Evolutionary conservation across 371 early-diverging fungal species (phyloP), one percentile per base, ranked within the genome.

Genomic region (Mucor velutinosus): DNA sequence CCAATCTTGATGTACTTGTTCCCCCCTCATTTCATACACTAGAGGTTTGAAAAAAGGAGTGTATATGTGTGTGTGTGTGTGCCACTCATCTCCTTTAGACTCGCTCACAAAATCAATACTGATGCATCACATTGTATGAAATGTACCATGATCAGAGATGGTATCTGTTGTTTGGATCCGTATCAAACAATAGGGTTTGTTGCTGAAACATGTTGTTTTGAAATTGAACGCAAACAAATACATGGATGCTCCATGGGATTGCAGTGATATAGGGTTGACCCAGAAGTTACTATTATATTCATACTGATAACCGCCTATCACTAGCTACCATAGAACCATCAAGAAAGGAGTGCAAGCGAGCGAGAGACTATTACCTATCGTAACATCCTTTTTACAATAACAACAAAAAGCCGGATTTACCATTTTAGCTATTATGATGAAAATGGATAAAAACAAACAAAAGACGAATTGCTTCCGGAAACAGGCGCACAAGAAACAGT

Each of bases 161-260:
- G 25, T 51, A 6, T 51, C 7, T 51, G 11, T 23, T 45, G 17
- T n/a, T 45, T 45, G 17, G 45, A 25, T 4, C 12, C 7, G 3
- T 11, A 51, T 51, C 51, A 51, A 51, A 51, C 51, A 51, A 51
- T 51, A 25, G 23, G 23, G 25, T 51, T 51, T 51, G 51, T 25
- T 23, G 51, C 21, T 51, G 51, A 51, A 51, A 51, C 51, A 51
- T 51, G 21, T 51, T 51, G 51, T 25, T 51, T 60, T 41, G 60
- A 60, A 60, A 37, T 60, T 33, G 25, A 41, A 33, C 37, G 60
- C 17, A 60, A 60, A 60, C 60, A 60, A 60, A 60, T 27, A 60
- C 41, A 23, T 11, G 23, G 25, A 12, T 8, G 21, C 23, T 51
- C 4, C 12, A 37, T 37, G 37, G 14, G 37, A 33, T 37, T 35